Evolutionary conservation across 345 rosid species (phyloP), one percentile per base, ranked within the genome.

Genomic region (Hibiscus syriacus): DNA sequence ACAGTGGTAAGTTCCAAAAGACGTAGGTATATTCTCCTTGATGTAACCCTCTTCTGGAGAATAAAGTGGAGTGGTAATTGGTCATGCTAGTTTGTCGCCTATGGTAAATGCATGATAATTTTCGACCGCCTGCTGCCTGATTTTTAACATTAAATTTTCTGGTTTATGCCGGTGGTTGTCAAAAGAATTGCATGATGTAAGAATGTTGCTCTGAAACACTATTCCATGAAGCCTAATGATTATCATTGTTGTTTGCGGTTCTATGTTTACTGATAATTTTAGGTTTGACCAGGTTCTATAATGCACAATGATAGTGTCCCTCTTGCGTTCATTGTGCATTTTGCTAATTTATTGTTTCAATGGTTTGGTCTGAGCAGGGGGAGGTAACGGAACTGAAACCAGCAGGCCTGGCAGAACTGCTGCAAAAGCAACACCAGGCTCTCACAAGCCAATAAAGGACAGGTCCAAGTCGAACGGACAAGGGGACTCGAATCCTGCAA

Each of bases 1-100:
- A 74, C 76, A 80, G 30, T 38, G 89, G 97, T 92, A 66, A 75
- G 50, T 45, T 13, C 38, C 53, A 14, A 30, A 48, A 0, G 3
- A 19, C 55, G 16, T 39, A 45, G 50, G 52, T 39, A 23, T 25
- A 26, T 29, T 55, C 71, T 55, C 69, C 41, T 25, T 68, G 64
- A 27, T 55, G 54, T 13, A 34, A 32, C 29, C 14, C 32, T 16
- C 23, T 54, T n/a, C 54, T n/a, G 13, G 34, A 38, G 49, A 45
- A 14, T 45, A 13, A 3, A 25, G 60, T 53, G 46, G 49, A 23
- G 29, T n/a, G n/a, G n/a, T n/a, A n/a, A n/a, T n/a, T n/a, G n/a
- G n/a, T n/a, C n/a, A n/a, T n/a, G n/a, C n/a, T n/a, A n/a, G n/a
- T 17, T 9, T 53, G 46, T 52, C 7, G 11, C 36, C 10, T 52